These are phyloP conservation scores for Gossypium turneri DNA, from an alignment of 345 rosid species.

Conservation along the genomic window DNA sequence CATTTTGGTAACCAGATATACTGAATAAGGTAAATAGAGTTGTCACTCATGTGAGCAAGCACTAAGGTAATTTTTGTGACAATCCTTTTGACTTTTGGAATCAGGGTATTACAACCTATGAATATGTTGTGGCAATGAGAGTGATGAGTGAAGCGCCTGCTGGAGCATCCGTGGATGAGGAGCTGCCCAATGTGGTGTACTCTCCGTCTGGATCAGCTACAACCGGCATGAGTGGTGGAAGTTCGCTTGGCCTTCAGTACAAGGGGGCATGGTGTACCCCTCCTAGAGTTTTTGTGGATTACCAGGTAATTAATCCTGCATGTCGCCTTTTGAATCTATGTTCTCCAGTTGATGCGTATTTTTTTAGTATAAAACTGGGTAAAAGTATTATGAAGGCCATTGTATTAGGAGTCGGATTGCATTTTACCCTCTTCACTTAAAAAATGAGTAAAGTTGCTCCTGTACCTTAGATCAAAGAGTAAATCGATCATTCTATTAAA, in stretches of 20 bases:
- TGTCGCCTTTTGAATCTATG: background rate
- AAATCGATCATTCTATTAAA: too few relatives aligned
- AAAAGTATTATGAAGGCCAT: too few relatives aligned
- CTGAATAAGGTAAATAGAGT: background rate
- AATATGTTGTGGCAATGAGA: conserved; percentile 90
- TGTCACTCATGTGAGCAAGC: background rate
- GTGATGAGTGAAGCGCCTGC: conserved; percentile 88
- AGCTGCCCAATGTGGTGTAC: conserved; percentile 52
- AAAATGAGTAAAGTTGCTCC: too few relatives aligned
- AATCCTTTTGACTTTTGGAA: conserved; percentile 9
- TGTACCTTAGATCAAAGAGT: too few relatives aligned
- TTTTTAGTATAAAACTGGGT: background rate
- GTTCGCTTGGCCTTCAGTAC: conserved; percentile 75
- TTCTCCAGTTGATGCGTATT: background rate
- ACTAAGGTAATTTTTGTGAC: background rate
- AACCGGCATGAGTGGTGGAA: conserved; percentile 84
- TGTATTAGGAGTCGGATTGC: too few relatives aligned
- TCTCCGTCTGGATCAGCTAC: conserved; percentile 92
- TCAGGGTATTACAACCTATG: conserved; percentile 91
- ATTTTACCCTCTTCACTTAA: too few relatives aligned
- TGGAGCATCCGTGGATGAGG: conserved; percentile 71
- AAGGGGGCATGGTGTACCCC: conserved; percentile 97
- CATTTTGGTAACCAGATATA: background rate
- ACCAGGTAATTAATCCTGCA: conserved; percentile 53
- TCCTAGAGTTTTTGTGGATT: conserved; percentile 89